These are phyloP conservation scores for Syzygium jambos DNA, from an alignment of 345 rosid species.

Conservation along the genomic window DNA sequence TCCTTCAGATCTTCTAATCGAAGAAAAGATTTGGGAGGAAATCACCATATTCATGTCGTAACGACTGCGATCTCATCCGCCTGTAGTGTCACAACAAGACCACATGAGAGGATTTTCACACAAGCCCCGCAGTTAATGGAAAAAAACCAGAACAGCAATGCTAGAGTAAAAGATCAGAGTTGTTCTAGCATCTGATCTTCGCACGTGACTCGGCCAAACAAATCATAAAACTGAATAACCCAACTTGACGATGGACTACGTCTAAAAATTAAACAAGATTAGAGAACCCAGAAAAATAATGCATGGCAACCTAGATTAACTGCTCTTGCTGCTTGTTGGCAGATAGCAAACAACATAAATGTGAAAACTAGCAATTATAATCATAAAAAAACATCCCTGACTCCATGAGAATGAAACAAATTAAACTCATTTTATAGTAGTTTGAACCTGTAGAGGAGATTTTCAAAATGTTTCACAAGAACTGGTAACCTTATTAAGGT, in stretches of 20 bases:
- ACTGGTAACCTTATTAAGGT: not conserved
- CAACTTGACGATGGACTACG: not conserved
- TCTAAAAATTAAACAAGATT: not conserved
- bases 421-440: not conserved
- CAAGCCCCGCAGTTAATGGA: not conserved
- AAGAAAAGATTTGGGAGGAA: constrained; percentile 26
- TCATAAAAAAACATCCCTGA: not conserved
- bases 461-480: not conserved
- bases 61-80: constrained; percentile 7
- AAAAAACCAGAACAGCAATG: not conserved
- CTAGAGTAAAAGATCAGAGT: not conserved
- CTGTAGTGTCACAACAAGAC: not conserved
- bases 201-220: not conserved
- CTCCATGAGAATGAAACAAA: not conserved
- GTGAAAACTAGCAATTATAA: not conserved
- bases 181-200: not conserved
- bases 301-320: not conserved
- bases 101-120: not conserved
- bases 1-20: constrained; percentile 46
- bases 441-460: not conserved
- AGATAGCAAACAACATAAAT: not conserved
- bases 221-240: not conserved
- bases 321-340: not conserved
- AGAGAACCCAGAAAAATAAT: not conserved
- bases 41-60: too few species aligned